Conservation (phyloP, 2,329 filamentous ascomycete genomes). For the Metarhizium anisopliae region DNA sequence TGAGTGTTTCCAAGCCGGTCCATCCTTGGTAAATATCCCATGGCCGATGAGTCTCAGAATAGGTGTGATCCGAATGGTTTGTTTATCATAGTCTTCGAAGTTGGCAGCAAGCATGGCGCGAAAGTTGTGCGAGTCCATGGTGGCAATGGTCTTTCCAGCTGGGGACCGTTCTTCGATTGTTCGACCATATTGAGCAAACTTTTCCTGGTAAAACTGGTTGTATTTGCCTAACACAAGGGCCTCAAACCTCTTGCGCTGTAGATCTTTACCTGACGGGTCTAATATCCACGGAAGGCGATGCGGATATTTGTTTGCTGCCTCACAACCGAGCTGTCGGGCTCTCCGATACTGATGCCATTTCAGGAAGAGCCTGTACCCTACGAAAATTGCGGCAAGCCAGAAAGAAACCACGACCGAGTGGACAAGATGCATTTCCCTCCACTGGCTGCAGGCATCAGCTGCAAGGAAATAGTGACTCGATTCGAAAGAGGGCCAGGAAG, state of each 20-base stretch:
- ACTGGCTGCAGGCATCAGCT: background rate
- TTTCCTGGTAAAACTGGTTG: slow-evolving; percentile 1
- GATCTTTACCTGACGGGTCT: slow-evolving; percentile 4
- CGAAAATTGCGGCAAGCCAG: background rate
- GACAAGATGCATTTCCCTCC: background rate
- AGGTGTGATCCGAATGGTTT: slow-evolving; percentile 1
- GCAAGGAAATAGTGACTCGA: background rate
- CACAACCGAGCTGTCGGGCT: background rate
- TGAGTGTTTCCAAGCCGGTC: slow-evolving; percentile 4
- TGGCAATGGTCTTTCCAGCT: background rate
- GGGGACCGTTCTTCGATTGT: slow-evolving; percentile 4
- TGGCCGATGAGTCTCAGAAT: slow-evolving; percentile 3
- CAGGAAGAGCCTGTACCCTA: background rate
- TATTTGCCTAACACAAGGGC: slow-evolving; percentile 1
- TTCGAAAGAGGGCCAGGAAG: too few species aligned
- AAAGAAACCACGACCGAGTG: background rate
- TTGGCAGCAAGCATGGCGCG: slow-evolving; percentile 5
- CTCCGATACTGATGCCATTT: background rate
- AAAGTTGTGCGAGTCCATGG: slow-evolving; percentile 5
- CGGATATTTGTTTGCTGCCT: slow-evolving; percentile 3
- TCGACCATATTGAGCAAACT: slow-evolving; percentile 3
- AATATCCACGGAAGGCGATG: slow-evolving; percentile 6
- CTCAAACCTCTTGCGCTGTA: background rate
- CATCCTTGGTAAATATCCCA: slow-evolving; percentile 5
- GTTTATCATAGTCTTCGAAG: slow-evolving; percentile 5